Evolutionary conservation across 305 asterid genomes (phyloP).

Genomic region (Fraxinus sp.): DNA sequence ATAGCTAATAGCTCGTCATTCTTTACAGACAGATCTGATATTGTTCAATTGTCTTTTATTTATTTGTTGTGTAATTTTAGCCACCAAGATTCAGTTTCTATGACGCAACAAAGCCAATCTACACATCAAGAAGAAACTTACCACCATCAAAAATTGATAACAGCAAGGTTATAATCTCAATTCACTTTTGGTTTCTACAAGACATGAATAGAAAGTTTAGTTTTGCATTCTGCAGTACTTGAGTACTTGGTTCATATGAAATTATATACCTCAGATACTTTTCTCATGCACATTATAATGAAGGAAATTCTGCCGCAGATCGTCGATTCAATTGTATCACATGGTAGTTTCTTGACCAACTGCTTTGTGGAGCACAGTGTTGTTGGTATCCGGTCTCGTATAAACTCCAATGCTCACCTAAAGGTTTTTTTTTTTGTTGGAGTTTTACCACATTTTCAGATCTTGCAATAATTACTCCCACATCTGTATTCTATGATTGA

Average conservation of each 20-base stretch:
- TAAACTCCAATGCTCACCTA: slow-evolving; percentile 69
- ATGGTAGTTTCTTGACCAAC: slow-evolving; percentile 79
- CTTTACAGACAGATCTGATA: neutral
- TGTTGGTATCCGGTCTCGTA: slow-evolving; percentile 82
- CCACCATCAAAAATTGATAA: slow-evolving; percentile 87
- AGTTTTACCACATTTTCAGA: neutral
- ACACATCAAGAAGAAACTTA: slow-evolving; percentile 88
- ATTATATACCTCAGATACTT: neutral
- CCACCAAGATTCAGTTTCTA: slow-evolving; percentile 96
- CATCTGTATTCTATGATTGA: neutral
- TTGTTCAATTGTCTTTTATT: slow-evolving; percentile 1
- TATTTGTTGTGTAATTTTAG: slow-evolving; percentile 38
- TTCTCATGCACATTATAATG: slow-evolving; percentile 18
- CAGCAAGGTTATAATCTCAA: slow-evolving; percentile 65
- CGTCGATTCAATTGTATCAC: slow-evolving; percentile 81
- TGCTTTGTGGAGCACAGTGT: slow-evolving; percentile 87
- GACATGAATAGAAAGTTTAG: neutral
- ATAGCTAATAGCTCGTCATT: neutral
- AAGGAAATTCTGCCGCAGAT: slow-evolving; percentile 50
- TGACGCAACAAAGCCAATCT: slow-evolving; percentile 90
- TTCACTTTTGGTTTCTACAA: neutral
- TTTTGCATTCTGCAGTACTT: neutral
- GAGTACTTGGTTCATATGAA: neutral
- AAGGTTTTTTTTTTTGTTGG: slow-evolving; percentile 41
- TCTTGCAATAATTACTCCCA: neutral